Evolutionary conservation across 2,329 filamentous ascomycete genomes (phyloP).

Genomic region (Sclerotinia glacialis): DNA sequence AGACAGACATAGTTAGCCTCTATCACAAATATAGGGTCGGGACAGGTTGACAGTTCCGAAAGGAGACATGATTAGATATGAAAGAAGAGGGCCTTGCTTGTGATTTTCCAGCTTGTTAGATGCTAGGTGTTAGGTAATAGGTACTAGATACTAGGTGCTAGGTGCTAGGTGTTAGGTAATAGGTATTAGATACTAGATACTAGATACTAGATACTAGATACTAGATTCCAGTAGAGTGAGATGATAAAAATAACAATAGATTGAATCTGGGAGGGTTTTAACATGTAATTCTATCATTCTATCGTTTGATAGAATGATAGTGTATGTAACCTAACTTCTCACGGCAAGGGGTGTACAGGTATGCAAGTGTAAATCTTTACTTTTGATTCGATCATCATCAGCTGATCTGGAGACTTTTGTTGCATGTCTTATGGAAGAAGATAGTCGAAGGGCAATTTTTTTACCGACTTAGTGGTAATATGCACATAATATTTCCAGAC

Average conservation of each 20-base stretch:
- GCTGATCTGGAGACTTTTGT: no score
- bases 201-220: no score
- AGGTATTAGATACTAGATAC: no score
- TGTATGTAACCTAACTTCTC: no score
- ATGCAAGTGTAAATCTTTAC: no score
- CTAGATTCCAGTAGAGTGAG: background rate
- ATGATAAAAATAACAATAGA: background rate
- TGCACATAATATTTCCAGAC: background rate
- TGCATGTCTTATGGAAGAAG: no score
- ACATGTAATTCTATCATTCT: background rate
- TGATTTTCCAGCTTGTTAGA: background rate
- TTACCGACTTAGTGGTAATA: background rate
- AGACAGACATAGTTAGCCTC: background rate
- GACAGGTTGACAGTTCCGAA: background rate
- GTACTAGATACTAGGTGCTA: no score
- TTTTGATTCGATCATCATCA: no score
- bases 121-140: no score
- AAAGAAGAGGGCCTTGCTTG: background rate
- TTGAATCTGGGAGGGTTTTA: background rate
- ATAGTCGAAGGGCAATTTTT: no score
- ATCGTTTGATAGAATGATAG: no score
- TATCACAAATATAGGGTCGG: background rate
- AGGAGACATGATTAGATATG: background rate
- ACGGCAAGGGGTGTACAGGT: no score
- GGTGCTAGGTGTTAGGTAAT: background rate